Conservation (phyloP, 2,329 filamentous ascomycete species). For the Ceratocystis harringtonii region DNA sequence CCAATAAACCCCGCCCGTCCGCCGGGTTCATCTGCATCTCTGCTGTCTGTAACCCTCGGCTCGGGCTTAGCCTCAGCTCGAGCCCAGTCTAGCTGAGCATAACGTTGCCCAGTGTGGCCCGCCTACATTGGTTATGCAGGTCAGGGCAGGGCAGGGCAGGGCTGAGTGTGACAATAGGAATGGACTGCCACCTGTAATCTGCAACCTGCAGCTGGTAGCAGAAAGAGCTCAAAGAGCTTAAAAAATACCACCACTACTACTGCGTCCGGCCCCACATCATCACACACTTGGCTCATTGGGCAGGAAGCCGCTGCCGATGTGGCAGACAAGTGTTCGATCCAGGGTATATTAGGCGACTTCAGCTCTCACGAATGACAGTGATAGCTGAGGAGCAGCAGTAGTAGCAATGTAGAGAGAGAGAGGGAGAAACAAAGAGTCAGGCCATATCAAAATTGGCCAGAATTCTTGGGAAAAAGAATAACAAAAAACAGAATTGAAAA, state of each 20-base stretch:
- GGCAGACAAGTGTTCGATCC: constrained; percentile 5
- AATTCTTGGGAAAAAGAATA: neutral
- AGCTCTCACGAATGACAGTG: neutral
- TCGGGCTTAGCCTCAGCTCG: neutral
- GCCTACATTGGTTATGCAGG: neutral
- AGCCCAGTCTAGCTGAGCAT: neutral
- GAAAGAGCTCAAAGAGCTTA: neutral
- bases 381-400: neutral
- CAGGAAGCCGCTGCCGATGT: neutral
- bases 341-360: neutral
- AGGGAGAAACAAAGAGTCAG: neutral
- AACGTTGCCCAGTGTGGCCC: neutral
- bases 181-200: neutral
- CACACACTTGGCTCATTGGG: neutral
- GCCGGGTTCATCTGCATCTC: neutral
- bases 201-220: neutral
- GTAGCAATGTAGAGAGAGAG: neutral
- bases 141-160: neutral
- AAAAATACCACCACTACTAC: neutral
- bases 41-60: neutral
- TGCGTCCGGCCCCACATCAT: neutral
- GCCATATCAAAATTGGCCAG: neutral
- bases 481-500: neutral
- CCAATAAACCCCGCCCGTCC: neutral
- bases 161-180: neutral